Evolutionary conservation across 2,329 filamentous ascomycete genomes (phyloP), one percentile per base, ranked within the genome.

Genomic region (Neophaeococcomyces mojaviensis): DNA sequence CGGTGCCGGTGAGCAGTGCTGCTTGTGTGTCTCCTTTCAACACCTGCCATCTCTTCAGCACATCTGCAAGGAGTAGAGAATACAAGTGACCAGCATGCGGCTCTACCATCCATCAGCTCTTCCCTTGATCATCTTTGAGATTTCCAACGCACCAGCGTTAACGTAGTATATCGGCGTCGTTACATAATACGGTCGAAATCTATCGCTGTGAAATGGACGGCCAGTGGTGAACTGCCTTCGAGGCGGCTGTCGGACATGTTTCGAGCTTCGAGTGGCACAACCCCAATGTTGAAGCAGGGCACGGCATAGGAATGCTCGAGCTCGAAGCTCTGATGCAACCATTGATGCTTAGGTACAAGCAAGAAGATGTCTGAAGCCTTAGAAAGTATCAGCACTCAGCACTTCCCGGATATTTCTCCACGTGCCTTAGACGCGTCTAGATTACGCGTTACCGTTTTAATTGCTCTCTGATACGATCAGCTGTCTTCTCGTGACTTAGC

Each of bases 101-200:
- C 37, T 87, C 88, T 90, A 33, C 12, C 6, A 55, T 26, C 33
- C n/a, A n/a, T 20, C 22, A 36, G 26, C 49, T 13, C 50, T 41
- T 46, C 4, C 34, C 19, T 4, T 35, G n/a, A n/a, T 30, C 15
- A 24, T 37, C 15, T 37, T n/a, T n/a, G 10, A 31, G n/a, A 10
- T 24, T 24, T 4, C 2, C 19, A 13, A 55, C 71, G 56, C 70
- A 89, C 87, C 81, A 46, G 89, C 87, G 77, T 98, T 98, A 70
- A 98, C 92, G 67, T 98, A 98, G 72, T 97, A 98, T 12, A 98
- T 98, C 2, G 92, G 92, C 7, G 88, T 94, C 4, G 92, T 97
- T 59, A 95, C 75, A 72, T 97, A 98, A 71, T 84, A 96, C 7
- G 90, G 88, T 68, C 64, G 2, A 38, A 38, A 19, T 34, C 31